Conservation (phyloP, 345 rosid genomes). For the Psidium friedrichsthalianum region DNA sequence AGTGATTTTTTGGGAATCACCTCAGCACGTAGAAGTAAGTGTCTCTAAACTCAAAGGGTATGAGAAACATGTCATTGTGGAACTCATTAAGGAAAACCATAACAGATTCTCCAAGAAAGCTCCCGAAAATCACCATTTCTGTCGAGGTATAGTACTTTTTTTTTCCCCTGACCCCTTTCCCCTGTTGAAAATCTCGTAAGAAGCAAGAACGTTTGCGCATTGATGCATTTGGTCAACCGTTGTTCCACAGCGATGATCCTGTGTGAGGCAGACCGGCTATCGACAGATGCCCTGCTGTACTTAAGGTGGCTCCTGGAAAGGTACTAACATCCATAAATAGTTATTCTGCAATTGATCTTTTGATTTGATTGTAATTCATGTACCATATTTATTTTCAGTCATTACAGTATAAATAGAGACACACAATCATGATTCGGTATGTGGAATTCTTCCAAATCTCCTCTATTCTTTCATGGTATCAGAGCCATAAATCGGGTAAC, state of each 20-base stretch:
- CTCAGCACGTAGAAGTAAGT: constrained; percentile 42
- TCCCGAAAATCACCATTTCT: not conserved
- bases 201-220: not conserved
- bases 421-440: too few relatives aligned
- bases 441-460: too few relatives aligned
- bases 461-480: too few relatives aligned
- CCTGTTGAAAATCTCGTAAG: not conserved
- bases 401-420: too few relatives aligned
- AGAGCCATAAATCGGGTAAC: too few relatives aligned
- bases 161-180: not conserved
- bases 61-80: constrained; percentile 46
- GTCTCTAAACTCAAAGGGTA: constrained; percentile 46
- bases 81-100: constrained; percentile 43
- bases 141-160: constrained; percentile 17
- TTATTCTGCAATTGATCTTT: too few relatives aligned
- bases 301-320: constrained; percentile 48
- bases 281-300: constrained; percentile 38
- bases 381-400: too few relatives aligned
- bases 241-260: constrained; percentile 29
- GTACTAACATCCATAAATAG: not conserved
- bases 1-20: constrained; percentile 27
- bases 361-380: too few relatives aligned
- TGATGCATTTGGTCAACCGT: not conserved
- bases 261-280: constrained; percentile 39
- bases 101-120: constrained; percentile 4